phyloP scores from a whole-genome alignment of 2,329 filamentous ascomycete species.

The Claviceps purpurea region DNA sequence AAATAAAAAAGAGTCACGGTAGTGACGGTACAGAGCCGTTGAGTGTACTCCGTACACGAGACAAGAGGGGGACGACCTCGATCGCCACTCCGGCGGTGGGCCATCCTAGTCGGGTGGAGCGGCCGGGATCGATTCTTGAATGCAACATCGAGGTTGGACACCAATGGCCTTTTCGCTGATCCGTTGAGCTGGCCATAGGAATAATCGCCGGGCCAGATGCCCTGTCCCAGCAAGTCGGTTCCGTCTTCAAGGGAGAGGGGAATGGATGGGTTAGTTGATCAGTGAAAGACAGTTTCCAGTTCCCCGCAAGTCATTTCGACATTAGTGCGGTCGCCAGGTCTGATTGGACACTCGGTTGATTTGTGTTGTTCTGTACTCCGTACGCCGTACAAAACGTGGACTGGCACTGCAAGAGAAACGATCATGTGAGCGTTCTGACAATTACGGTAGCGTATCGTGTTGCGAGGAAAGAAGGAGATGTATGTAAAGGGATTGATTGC shows the following conservation, averaged over 20 bases:
- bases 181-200: background rate
- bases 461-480: background rate
- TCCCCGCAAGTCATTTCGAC: background rate
- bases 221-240: background rate
- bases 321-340: background rate
- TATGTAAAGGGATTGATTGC: background rate
- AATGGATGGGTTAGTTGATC: background rate
- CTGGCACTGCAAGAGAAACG: background rate
- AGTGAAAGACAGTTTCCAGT: background rate
- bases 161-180: background rate
- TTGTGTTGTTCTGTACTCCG: background rate
- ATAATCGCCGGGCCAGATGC: background rate
- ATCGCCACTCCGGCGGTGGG: conserved; percentile 2
- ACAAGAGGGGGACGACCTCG: conserved; percentile 2
- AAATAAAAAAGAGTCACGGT: background rate
- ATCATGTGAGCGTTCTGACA: background rate
- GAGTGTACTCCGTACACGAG: background rate
- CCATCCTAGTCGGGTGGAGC: conserved; percentile 1
- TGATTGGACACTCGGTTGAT: background rate
- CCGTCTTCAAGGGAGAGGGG: background rate
- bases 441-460: background rate
- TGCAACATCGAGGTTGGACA: background rate
- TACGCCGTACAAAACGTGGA: too few species aligned
- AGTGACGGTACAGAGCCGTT: background rate
- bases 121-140: background rate